Base-by-base conservation (phyloP, 2,329 filamentous ascomycete species). In the Hypomyces perniciosus region DNA sequence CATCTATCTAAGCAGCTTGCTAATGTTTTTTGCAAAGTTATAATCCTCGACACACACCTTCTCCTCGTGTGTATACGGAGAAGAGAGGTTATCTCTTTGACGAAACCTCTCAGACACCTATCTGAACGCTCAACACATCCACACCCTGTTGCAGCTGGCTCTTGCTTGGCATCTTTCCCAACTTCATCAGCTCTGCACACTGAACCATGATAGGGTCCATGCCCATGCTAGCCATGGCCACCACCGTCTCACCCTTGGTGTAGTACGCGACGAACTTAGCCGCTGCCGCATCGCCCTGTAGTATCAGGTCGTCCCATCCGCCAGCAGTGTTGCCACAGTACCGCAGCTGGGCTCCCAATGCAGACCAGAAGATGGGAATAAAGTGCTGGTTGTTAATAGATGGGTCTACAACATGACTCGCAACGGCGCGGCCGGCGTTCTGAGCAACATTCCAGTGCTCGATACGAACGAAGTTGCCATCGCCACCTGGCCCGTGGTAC, bases 391-490 rank as follows among this genome's bases (percentile, higher is more conserved):
- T 75, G 42, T 77, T 67, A 6, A 50, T 9, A 10, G 77, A 69
- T 0, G 85, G 79, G 61, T 86, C 76, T 58, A 83, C 79, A 62
- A 99, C 96, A 60, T 88, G 81, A 47, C 77, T 76, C 2, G 90
- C 93, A 1, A 86, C 92, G 27, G 80, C 78, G 40, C 92, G 87
- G 3, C 93, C 93, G 2, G 88, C 78, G 63, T 97, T 96, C 65
- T 97, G 93, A 4, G 93, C 93, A 3, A 99, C 93, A 69, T 96
- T 92, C 93, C 93, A 99, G 68, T 99, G 93, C 75, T 99, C 93
- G 64, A 97, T 96, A 56, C 93, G 85, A 1, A 86, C 81, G 13
- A 79, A 77, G 41, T 77, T 77, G 55, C 88, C 89, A 12, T 86
- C 78, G 28, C 89, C 86, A 27, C 88, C 90, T 0, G 93, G 93